These are phyloP conservation scores for Acacia confusa DNA, from an alignment of 306 rosid species.

Conservation along the genomic window DNA sequence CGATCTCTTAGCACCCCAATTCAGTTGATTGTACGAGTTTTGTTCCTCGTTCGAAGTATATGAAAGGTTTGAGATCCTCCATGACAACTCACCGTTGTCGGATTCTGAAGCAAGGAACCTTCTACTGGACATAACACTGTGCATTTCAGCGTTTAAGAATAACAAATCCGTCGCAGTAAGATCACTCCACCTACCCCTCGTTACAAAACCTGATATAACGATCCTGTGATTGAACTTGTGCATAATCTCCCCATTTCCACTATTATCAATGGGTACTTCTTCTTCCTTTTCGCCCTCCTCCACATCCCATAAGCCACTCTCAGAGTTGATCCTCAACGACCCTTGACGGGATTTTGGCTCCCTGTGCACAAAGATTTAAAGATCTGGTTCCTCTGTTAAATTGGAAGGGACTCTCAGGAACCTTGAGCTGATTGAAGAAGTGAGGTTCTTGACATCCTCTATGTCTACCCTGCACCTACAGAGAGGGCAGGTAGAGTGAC, in stretches of 20 bases:
- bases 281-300: constrained; percentile 35
- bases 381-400: constrained; percentile 54
- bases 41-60: constrained; percentile 32
- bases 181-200: constrained; percentile 82
- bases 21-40: constrained; percentile 37
- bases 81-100: background rate
- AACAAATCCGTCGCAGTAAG: constrained; percentile 72
- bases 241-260: constrained; percentile 25
- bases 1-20: constrained; percentile 52
- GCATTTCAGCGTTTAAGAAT: constrained; percentile 71
- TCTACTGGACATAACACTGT: constrained; percentile 45
- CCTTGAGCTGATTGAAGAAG: constrained; percentile 60
- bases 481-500: constrained; percentile 83
- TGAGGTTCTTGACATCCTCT: constrained; percentile 45
- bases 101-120: constrained; percentile 50
- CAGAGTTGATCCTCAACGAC: constrained; percentile 59
- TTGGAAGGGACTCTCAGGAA: constrained; percentile 56
- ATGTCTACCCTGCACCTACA: constrained; percentile 66
- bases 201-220: constrained; percentile 51
- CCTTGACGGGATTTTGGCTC: constrained; percentile 42
- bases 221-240: constrained; percentile 71
- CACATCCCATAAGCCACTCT: constrained; percentile 23
- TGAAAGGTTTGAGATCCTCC: background rate
- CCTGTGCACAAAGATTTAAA: constrained; percentile 75
- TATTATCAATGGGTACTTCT: constrained; percentile 26